These are phyloP conservation scores for Fabrea salina DNA, from an alignment of 169 alveolate species.

Conservation along the genomic window DNA sequence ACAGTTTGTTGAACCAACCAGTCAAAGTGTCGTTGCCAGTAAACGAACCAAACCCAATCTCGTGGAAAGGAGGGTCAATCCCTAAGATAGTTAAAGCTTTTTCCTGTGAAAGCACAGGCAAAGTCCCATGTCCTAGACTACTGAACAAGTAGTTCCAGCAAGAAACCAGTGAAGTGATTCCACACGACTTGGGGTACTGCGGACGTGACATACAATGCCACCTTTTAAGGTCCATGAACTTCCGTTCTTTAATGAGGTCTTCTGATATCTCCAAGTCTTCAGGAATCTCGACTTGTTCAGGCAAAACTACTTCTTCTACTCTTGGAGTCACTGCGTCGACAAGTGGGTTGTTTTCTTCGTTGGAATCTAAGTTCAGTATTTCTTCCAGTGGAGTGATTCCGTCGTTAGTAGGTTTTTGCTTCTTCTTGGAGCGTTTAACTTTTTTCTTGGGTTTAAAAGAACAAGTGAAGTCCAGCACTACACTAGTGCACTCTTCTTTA, in stretches of 20 bases:
- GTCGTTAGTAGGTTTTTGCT: not conserved
- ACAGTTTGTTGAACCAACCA: conserved; percentile 54
- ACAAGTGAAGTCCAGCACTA: not conserved
- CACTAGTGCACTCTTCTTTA: too few relatives aligned
- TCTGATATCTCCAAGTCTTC: conserved; percentile 50
- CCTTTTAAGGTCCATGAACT: conserved; percentile 65
- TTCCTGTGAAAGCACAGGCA: conserved; percentile 66
- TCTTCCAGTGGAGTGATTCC: not conserved
- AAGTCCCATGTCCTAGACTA: conserved; percentile 58
- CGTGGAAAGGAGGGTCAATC: conserved; percentile 45
- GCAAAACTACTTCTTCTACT: not conserved
- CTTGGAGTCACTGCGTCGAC: too few relatives aligned
- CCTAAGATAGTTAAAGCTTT: conserved; percentile 62
- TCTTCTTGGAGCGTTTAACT: conserved; percentile 9
- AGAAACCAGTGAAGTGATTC: conserved; percentile 67
- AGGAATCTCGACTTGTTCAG: conserved; percentile 29
- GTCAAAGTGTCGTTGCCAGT: conserved; percentile 73
- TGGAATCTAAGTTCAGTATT: conserved; percentile 11
- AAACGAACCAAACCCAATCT: conserved; percentile 61
- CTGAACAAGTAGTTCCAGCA: conserved; percentile 62
- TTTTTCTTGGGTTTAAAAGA: not conserved
- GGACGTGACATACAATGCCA: conserved; percentile 79
- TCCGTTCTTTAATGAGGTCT: conserved; percentile 62
- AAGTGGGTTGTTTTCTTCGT: not conserved
- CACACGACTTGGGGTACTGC: conserved; percentile 69